phyloP scores from a whole-genome alignment of 257 asterid species.

The Gynochthodes officinalis region DNA sequence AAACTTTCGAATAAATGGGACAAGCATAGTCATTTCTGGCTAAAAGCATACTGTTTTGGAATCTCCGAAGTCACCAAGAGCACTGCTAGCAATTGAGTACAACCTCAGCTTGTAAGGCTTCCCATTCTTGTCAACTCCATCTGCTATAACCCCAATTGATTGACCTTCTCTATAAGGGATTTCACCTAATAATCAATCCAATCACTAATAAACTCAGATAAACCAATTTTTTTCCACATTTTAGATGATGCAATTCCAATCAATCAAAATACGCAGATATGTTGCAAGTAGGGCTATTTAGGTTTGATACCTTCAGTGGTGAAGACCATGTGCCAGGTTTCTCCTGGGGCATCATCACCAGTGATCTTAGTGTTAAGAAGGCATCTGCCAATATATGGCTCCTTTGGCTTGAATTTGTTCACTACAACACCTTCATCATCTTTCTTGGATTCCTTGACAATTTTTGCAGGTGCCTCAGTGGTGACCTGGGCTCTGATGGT shows the following conservation, averaged over 20 bases:
- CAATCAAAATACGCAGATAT: not conserved
- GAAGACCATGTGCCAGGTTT: constrained; percentile 99
- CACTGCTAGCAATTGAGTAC: constrained; percentile 97
- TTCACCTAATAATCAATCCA: constrained; percentile 62
- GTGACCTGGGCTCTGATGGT: constrained; percentile 86
- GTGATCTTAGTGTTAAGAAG: constrained; percentile 97
- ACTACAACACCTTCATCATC: constrained; percentile 80
- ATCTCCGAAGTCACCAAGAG: constrained; percentile 95
- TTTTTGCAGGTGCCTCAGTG: constrained; percentile 91
- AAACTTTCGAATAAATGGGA: not conserved
- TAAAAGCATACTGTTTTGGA: constrained; percentile 73
- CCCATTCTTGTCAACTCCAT: constrained; percentile 90
- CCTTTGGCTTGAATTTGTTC: constrained; percentile 90
- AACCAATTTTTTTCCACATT: not conserved
- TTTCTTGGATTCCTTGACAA: constrained; percentile 72
- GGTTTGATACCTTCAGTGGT: constrained; percentile 71
- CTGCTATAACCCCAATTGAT: constrained; percentile 86
- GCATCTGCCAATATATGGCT: constrained; percentile 79
- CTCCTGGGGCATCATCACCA: constrained; percentile 97
- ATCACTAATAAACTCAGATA: constrained; percentile 3
- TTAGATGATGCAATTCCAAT: not conserved
- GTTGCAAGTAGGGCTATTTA: not conserved
- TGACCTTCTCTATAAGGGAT: constrained; percentile 97
- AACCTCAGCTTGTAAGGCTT: constrained; percentile 94
- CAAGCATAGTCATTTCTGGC: not conserved